A percentile compares a stretch with the other conserved stretches of the same genome.
Conservation (phyloP, 768 basidiomycete species). For the Phallus indusiatus region DNA sequence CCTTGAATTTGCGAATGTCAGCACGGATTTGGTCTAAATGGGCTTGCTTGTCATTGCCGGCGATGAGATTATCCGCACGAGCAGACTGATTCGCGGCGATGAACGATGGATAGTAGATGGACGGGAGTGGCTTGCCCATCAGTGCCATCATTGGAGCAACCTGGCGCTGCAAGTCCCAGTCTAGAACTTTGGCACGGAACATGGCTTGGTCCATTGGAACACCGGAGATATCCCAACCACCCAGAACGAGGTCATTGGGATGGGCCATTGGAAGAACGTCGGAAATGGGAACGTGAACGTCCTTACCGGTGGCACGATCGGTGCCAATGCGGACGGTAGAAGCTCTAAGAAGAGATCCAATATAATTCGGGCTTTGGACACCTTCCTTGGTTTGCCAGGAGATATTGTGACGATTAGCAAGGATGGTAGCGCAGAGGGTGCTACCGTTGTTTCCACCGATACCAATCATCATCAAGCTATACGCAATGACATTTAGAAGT, state of each 20-base stretch:
- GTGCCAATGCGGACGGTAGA: conserved; percentile 89
- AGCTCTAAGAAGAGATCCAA: conserved; percentile 91
- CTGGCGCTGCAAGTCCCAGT: conserved; percentile 95
- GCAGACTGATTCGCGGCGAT: conserved; percentile 97
- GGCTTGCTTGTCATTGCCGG: conserved; percentile 76
- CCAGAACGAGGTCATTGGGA: conserved; percentile 94
- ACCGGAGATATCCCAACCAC: conserved; percentile 97
- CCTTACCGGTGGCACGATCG: conserved; percentile 72
- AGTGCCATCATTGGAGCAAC: conserved; percentile 77
- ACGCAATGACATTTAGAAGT: conserved; percentile 11
- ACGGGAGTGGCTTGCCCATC: conserved; percentile 78
- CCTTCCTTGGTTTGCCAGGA: conserved; percentile 91
- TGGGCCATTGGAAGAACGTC: conserved; percentile 97
- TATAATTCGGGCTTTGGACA: conserved; percentile 92
- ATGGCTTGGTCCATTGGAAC: conserved; percentile 83
- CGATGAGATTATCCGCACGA: conserved; percentile 88
- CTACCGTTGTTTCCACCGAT: conserved; percentile 96
- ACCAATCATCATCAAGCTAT: conserved; percentile 93
- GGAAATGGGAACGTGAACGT: conserved; percentile 84
- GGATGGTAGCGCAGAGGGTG: conserved; percentile 87
- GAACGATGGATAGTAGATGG: conserved; percentile 95
- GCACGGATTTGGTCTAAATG: conserved; percentile 87
- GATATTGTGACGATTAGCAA: conserved; percentile 94
- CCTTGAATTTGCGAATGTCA: conserved; percentile 94
- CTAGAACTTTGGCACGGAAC: conserved; percentile 86